Conservation (phyloP, 1,284 basidiomycete genomes). For the Leccinum angustisporum region DNA sequence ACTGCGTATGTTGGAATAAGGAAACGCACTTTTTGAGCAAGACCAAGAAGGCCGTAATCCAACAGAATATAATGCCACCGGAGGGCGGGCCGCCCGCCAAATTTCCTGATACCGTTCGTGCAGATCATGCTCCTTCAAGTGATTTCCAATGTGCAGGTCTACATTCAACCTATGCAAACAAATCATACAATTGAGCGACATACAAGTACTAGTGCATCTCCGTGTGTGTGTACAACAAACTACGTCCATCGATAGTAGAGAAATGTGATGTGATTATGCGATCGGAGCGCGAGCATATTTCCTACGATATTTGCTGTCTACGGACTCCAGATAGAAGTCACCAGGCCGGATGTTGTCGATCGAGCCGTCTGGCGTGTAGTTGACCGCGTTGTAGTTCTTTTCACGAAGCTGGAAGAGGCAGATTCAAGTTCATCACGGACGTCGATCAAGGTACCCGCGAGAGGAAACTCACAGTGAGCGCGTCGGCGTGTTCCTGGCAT, state of each 20-base stretch:
- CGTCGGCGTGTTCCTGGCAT: constrained; percentile 81
- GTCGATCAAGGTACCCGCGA: background rate
- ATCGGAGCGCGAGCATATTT: constrained; percentile 69
- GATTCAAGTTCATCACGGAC: constrained; percentile 1
- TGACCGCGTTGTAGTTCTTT: constrained; percentile 91
- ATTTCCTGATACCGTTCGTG: too few relatives aligned
- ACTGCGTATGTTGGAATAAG: background rate
- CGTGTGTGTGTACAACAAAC: background rate
- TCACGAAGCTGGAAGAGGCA: constrained; percentile 74
- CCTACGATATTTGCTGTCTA: constrained; percentile 92
- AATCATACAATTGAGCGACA: constrained; percentile 9
- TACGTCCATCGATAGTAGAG: background rate
- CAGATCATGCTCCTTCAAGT: background rate
- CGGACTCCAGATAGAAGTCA: constrained; percentile 89
- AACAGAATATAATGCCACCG: too few relatives aligned
- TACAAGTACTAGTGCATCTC: background rate
- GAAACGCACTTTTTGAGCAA: background rate
- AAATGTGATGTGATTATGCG: constrained; percentile 33
- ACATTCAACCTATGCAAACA: constrained; percentile 2
- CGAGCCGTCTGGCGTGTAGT: constrained; percentile 84
- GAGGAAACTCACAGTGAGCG: constrained; percentile 58
- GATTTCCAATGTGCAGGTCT: background rate
- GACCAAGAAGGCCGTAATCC: too few relatives aligned
- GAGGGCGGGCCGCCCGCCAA: too few relatives aligned
- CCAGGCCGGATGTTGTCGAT: constrained; percentile 94